phyloP scores from a whole-genome alignment of 2,329 filamentous ascomycete species.

The Alternaria gaisen region DNA sequence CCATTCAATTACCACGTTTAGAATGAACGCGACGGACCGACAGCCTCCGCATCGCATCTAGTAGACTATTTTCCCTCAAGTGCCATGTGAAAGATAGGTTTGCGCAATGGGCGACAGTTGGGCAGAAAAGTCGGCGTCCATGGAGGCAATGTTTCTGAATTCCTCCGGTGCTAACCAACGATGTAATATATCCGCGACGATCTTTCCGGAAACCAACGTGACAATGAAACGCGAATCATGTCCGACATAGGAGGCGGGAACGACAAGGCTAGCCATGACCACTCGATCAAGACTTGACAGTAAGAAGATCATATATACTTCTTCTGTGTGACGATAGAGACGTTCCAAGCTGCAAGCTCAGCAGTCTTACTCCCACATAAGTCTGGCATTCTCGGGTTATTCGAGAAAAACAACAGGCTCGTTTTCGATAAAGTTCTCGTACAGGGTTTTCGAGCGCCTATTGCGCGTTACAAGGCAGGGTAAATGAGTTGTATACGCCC shows the following conservation, averaged over 20 bases:
- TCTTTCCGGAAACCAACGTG: neutral
- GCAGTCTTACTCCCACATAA: neutral
- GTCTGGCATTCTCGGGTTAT: neutral
- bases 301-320: neutral
- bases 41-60: constrained; percentile 2
- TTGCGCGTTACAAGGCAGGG: neutral
- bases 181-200: constrained; percentile 5
- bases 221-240: neutral
- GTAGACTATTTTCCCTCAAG: neutral
- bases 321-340: neutral
- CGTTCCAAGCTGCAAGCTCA: neutral
- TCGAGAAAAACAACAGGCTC: neutral
- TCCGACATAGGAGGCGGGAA: neutral
- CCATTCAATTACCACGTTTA: constrained; percentile 6
- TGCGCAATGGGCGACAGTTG: neutral
- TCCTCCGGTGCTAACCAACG: constrained; percentile 8
- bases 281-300: neutral
- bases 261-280: neutral
- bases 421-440: neutral
- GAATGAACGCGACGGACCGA: constrained; percentile 3
- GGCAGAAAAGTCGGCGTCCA: neutral
- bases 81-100: neutral
- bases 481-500: neutral
- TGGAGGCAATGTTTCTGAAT: constrained; percentile 1
- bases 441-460: neutral